Conservation (phyloP, 179 eudicot genomes). For the Nepenthes alata region DNA sequence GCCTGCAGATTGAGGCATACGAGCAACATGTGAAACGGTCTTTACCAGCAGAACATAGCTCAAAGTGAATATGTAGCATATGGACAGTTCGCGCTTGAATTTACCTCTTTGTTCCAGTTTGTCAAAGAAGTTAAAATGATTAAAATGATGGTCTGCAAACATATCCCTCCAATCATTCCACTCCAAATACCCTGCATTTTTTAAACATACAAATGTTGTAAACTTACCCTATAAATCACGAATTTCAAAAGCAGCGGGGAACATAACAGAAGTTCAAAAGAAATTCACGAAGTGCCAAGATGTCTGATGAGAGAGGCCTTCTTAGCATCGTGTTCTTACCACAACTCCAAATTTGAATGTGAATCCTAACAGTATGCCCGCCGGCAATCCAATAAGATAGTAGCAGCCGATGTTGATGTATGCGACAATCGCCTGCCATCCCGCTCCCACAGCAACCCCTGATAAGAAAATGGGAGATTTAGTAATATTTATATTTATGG, state of each 20-base stretch:
- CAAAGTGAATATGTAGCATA: not conserved
- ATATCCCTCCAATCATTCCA: constrained; percentile 72
- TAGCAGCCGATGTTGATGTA: constrained; percentile 64
- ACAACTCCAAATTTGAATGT: constrained; percentile 35
- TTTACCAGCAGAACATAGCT: too few species aligned
- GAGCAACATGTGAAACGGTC: not conserved
- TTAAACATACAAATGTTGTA: not conserved
- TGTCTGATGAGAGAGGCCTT: not conserved
- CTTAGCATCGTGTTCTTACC: constrained; percentile 16
- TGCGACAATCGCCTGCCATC: constrained; percentile 65
- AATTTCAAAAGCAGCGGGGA: too few species aligned
- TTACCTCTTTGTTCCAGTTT: constrained; percentile 44
- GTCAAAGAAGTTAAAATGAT: constrained; percentile 35
- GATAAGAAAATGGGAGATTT: not conserved
- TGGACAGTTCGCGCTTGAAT: not conserved
- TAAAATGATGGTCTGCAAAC: constrained; percentile 57
- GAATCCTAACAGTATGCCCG: constrained; percentile 53
- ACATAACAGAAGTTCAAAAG: too few species aligned
- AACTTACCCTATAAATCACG: not conserved
- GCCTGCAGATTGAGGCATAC: constrained; percentile 22
- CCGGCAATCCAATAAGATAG: constrained; percentile 53
- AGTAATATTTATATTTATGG: not conserved
- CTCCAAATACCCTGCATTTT: constrained; percentile 26
- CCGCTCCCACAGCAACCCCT: constrained; percentile 80
- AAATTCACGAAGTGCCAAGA: too few species aligned